Evolutionary conservation across 352 stramenopile genomes (phyloP).

Genomic region (Phytophthora multivora): DNA sequence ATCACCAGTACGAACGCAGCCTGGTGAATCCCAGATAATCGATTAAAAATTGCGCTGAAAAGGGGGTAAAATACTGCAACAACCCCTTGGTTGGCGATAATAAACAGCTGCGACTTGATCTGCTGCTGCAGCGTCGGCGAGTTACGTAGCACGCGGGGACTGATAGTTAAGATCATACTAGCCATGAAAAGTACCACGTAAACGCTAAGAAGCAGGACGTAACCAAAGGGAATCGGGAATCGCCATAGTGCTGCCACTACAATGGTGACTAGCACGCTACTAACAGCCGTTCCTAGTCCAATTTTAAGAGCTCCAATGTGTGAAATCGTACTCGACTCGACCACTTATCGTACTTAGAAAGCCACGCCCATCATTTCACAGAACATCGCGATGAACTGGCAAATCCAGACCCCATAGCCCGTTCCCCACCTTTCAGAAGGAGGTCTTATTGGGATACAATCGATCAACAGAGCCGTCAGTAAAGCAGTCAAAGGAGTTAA

Average conservation of each 20-base stretch:
- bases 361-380: constrained; percentile 6
- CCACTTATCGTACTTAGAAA: constrained; percentile 10
- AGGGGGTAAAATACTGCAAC: constrained; percentile 11
- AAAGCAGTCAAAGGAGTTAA: constrained; percentile 18
- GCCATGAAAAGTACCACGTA: constrained; percentile 9
- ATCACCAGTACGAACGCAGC: constrained; percentile 8
- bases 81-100: constrained; percentile 14
- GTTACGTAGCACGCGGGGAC: not conserved
- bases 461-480: constrained; percentile 6
- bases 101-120: constrained; percentile 3
- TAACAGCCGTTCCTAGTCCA: constrained; percentile 2
- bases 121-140: constrained; percentile 3
- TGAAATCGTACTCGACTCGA: constrained; percentile 6
- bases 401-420: constrained; percentile 24
- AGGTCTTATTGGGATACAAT: constrained; percentile 24
- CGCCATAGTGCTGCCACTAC: constrained; percentile 5
- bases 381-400: constrained; percentile 10
- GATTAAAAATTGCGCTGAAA: constrained; percentile 21
- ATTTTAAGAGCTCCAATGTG: constrained; percentile 4
- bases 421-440: constrained; percentile 17
- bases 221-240: constrained; percentile 30
- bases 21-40: constrained; percentile 6
- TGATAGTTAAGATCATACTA: constrained; percentile 9
- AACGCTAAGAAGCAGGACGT: not conserved
- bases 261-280: constrained; percentile 6